A percentile compares a stretch with the other conserved stretches of the same genome.
phyloP scores from a whole-genome alignment of 176 grass and related monocot genomes.

The Elymus sibiricus region DNA sequence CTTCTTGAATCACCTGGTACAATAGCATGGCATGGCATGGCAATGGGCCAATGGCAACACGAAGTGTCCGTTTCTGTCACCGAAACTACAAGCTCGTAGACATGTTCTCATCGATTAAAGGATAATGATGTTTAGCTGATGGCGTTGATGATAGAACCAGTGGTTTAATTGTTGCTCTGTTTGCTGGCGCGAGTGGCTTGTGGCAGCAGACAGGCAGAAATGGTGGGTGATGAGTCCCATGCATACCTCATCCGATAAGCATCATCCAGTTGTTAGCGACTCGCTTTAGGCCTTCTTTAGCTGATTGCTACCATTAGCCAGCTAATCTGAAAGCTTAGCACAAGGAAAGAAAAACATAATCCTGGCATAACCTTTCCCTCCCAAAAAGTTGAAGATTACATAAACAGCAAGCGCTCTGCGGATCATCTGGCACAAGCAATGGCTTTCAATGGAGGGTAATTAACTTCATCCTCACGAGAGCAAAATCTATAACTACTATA shows the following conservation, averaged over 20 bases:
- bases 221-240: slow-evolving; percentile 28
- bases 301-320: background rate
- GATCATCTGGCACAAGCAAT: background rate
- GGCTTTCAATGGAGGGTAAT: background rate
- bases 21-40: background rate
- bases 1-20: background rate
- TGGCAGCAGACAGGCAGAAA: slow-evolving; percentile 7
- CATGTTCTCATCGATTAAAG: background rate
- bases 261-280: background rate
- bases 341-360: background rate
- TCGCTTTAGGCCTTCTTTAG: background rate
- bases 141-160: background rate
- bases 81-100: background rate
- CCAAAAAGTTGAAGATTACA: background rate
- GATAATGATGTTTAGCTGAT: background rate
- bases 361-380: slow-evolving; percentile 7
- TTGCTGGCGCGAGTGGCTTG: background rate
- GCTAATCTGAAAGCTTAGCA: slow-evolving; percentile 20
- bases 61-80: background rate
- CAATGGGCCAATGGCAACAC: background rate
- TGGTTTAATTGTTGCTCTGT: background rate
- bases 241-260: slow-evolving; percentile 20
- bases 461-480: background rate
- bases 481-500: background rate
- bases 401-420: background rate